Conservation (phyloP, 371 early-diverging fungal species). For the Syncephalastrum monosporum region DNA sequence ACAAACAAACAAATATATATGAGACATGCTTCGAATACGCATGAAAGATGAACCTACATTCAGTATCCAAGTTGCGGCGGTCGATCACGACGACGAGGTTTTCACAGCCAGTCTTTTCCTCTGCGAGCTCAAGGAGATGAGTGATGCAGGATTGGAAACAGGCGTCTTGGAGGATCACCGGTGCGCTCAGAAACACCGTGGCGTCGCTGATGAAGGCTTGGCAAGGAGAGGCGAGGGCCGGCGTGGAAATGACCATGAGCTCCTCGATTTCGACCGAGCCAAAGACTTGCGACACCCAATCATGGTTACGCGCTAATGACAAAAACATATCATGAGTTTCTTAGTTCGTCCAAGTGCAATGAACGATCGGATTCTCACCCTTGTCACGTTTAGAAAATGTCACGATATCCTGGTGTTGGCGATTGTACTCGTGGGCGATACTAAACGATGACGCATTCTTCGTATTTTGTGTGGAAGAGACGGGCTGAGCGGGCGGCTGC, state of each 20-base stretch:
- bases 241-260: slow-evolving; percentile 27
- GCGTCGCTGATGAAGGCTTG: slow-evolving; percentile 46
- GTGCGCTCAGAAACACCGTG: slow-evolving; percentile 43
- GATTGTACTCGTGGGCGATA: slow-evolving; percentile 9
- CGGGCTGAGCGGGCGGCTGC: slow-evolving; percentile 15
- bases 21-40: not conserved
- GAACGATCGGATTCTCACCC: slow-evolving; percentile 5
- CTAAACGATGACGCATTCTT: not conserved
- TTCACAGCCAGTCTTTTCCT: slow-evolving; percentile 38
- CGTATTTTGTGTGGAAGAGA: slow-evolving; percentile 11
- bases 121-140: slow-evolving; percentile 43
- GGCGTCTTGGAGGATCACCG: slow-evolving; percentile 12
- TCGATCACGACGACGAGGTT: slow-evolving; percentile 30
- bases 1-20: not conserved
- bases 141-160: slow-evolving; percentile 27
- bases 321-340: not conserved
- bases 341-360: not conserved
- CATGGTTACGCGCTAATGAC: slow-evolving; percentile 11
- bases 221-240: slow-evolving; percentile 21
- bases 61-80: slow-evolving; percentile 9
- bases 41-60: not conserved
- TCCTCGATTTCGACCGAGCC: slow-evolving; percentile 32
- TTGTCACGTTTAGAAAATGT: slow-evolving; percentile 11
- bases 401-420: slow-evolving; percentile 15
- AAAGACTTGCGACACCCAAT: slow-evolving; percentile 38